These are phyloP conservation scores for Fraxinus pennsylvanica DNA, from an alignment of 257 asterid genomes.

Conservation along the genomic window DNA sequence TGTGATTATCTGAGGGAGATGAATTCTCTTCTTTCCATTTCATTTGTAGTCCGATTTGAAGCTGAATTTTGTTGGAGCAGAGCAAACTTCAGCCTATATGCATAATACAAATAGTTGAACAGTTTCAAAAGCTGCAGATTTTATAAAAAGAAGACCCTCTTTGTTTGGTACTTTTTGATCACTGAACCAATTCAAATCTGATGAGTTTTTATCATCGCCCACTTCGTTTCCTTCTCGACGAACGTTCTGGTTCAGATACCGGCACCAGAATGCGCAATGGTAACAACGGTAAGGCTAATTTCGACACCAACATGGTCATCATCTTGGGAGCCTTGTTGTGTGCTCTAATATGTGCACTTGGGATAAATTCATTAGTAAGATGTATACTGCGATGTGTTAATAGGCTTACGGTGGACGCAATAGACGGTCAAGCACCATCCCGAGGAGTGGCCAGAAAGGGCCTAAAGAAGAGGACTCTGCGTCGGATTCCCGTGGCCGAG, in stretches of 20 bases:
- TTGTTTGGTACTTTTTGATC: neutral
- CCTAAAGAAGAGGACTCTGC: constrained; percentile 50
- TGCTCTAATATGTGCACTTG: constrained; percentile 72
- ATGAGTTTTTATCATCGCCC: constrained; percentile 47
- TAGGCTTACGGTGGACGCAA: constrained; percentile 33
- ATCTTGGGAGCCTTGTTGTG: constrained; percentile 71
- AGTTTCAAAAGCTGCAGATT: neutral
- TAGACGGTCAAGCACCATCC: constrained; percentile 25
- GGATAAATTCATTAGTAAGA: constrained; percentile 57
- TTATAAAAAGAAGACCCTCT: neutral
- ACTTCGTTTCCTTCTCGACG: constrained; percentile 46
- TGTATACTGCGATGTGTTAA: constrained; percentile 55
- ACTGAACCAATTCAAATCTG: neutral
- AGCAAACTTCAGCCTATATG: constrained; percentile 4
- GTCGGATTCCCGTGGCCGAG: constrained; percentile 63
- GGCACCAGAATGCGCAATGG: constrained; percentile 30
- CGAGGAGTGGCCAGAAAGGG: constrained; percentile 45
- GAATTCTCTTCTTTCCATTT: constrained; percentile 45
- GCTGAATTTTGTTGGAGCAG: constrained; percentile 23
- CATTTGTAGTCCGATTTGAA: constrained; percentile 60
- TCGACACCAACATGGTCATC: constrained; percentile 74
- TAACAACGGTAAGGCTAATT: constrained; percentile 35
- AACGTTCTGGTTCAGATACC: constrained; percentile 25
- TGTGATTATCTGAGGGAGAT: constrained; percentile 31
- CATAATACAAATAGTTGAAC: neutral